Conservation (phyloP, 2,329 filamentous ascomycete genomes). For the Scolecobasidium constrictum region DNA sequence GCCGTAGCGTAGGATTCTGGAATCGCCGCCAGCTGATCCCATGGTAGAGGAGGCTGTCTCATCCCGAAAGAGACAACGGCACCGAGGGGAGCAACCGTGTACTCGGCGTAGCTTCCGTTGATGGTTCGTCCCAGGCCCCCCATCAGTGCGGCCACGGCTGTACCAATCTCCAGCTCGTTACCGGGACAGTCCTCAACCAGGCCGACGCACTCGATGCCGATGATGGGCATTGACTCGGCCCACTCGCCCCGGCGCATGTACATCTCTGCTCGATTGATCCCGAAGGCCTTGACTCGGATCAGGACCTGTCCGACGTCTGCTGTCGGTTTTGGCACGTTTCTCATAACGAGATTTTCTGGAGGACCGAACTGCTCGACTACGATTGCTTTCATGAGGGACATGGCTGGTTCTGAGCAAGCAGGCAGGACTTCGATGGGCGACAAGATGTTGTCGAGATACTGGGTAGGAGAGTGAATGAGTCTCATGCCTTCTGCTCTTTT, state of each 20-base stretch:
- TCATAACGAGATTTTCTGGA: conserved; percentile 18
- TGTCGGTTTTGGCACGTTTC: conserved; percentile 16
- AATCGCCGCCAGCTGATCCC: conserved; percentile 29
- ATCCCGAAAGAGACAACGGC: conserved; percentile 25
- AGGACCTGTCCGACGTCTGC: conserved; percentile 20
- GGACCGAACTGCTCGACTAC: conserved; percentile 21
- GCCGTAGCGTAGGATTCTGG: too few species aligned
- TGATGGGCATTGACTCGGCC: conserved; percentile 27
- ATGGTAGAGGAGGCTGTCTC: conserved; percentile 20
- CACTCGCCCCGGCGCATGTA: conserved; percentile 33
- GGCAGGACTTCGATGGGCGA: too few species aligned
- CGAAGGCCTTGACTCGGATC: conserved; percentile 29
- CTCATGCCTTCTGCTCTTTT: too few species aligned
- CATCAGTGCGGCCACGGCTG: conserved; percentile 28
- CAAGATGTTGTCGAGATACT: too few species aligned
- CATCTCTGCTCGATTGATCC: conserved; percentile 34
- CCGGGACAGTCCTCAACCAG: conserved; percentile 23
- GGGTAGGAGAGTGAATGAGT: too few species aligned
- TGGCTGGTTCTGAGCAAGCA: too few species aligned
- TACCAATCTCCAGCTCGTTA: conserved; percentile 22
- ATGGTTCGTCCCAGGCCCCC: conserved; percentile 29
- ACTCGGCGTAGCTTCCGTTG: conserved; percentile 29
- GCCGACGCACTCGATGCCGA: conserved; percentile 31
- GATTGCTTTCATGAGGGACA: conserved; percentile 25
- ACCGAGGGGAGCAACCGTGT: conserved; percentile 19